Evolutionary conservation across 1,139 yeast species (phyloP), one percentile per base, ranked within the genome.

Genomic region (Debaryomycetaceae sp.): DNA sequence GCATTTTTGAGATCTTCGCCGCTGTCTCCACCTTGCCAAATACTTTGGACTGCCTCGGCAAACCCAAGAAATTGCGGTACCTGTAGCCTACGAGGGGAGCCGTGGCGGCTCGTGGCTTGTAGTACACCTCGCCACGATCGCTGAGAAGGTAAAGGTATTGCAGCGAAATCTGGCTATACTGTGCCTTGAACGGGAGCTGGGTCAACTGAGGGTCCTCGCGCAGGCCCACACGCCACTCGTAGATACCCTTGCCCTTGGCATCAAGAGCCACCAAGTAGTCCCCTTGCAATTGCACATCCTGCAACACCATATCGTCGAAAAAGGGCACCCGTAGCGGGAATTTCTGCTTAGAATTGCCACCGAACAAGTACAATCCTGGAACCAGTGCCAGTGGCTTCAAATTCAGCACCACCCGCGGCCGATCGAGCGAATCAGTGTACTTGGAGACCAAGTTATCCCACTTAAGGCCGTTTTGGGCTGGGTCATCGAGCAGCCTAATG

Each of bases 161-260:
- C 31, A 68, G 71, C 4, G 88, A 73, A 15, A 79, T 56, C 32
- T 62, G 58, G 10, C 74, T 76, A 34, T 71, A 61, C 38, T 69
- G 64, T 11, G 77, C 79, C 23, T 61, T 57, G 33, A 62, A 41
- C 2, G 79, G 72, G 16, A 64, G 44, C 16, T 51, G 47, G 2
- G 65, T 52, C 34, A 44, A 35, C 21, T 43, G 38, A 2, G 61
- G 65, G n/a, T n/a, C n/a, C 18, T 40, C 39, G 23, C 41, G 30
- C 33, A 41, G 29, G 34, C 68, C 71, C 18, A 56, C 45, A 25
- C 75, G 73, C 82, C 88, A 83, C 48, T 81, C 84, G 36, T 75
- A 78, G 15, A 85, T 67, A 45, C 80, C 74, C n/a, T 97, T 97
- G n/a, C 28, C 28, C 16, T 71, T 70, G 1, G 70, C 71, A 38